Conservation (phyloP, 2,329 filamentous ascomycete genomes). For the Delphinella strobiligena region DNA sequence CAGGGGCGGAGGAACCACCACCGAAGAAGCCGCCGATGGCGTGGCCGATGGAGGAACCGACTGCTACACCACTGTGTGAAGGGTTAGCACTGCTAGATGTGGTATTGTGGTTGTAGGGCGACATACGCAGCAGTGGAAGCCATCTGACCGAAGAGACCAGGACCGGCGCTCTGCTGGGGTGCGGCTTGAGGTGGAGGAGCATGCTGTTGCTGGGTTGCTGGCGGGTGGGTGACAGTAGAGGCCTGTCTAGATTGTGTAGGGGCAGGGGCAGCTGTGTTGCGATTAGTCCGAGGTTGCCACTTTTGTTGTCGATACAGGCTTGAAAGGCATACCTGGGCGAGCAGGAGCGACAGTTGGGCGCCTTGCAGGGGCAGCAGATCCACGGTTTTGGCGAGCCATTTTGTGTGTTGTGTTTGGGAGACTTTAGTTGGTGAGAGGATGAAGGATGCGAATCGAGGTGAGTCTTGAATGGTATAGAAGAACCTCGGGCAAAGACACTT, state of each 20-base stretch:
- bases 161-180: slow-evolving; percentile 45
- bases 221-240: slow-evolving; percentile 35
- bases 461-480: neutral
- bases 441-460: neutral
- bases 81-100: slow-evolving; percentile 14
- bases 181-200: slow-evolving; percentile 35
- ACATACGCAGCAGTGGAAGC: slow-evolving; percentile 94
- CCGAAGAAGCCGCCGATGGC: slow-evolving; percentile 82
- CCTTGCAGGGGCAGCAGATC: slow-evolving; percentile 31
- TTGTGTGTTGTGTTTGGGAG: slow-evolving; percentile 12
- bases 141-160: slow-evolving; percentile 92
- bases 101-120: neutral
- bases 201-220: slow-evolving; percentile 34
- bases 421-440: neutral
- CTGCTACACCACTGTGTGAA: slow-evolving; percentile 70
- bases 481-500: neutral
- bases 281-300: slow-evolving; percentile 8
- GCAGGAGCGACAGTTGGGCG: slow-evolving; percentile 32
- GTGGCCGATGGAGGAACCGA: slow-evolving; percentile 91
- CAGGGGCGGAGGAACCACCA: slow-evolving; percentile 51
- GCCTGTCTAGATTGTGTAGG: slow-evolving; percentile 44
- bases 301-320: too few species aligned
- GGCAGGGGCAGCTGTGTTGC: slow-evolving; percentile 50
- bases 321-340: slow-evolving; percentile 20
- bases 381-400: slow-evolving; percentile 39